These are phyloP conservation scores for Axilococcus clingmanii DNA, from an alignment of 139 green algal species.

Conservation along the genomic window DNA sequence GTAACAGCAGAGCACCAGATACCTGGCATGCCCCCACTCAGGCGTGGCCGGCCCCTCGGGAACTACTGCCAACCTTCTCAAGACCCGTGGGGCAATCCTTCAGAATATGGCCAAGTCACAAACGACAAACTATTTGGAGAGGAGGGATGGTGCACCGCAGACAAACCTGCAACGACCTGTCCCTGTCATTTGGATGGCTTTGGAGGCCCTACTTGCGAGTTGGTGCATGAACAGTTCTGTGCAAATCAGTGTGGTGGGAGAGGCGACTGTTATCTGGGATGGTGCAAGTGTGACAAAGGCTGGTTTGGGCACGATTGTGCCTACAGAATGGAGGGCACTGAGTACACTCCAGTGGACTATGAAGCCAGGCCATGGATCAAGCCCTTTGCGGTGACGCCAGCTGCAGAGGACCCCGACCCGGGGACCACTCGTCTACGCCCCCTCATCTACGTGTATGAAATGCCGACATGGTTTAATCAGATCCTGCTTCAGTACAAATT, in stretches of 20 bases:
- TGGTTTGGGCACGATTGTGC: slow-evolving; percentile 44
- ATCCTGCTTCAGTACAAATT: slow-evolving; percentile 36
- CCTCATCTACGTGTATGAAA: slow-evolving; percentile 49
- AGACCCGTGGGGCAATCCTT: background rate
- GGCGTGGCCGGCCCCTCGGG: background rate
- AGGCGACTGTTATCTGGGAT: slow-evolving; percentile 39
- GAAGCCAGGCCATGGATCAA: background rate
- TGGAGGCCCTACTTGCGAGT: slow-evolving; percentile 22
- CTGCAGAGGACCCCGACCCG: too few species aligned
- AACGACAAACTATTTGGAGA: slow-evolving; percentile 29
- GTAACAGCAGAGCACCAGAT: background rate
- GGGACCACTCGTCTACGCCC: slow-evolving; percentile 14
- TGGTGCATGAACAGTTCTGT: slow-evolving; percentile 24
- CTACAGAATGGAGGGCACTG: slow-evolving; percentile 2
- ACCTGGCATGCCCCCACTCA: slow-evolving; percentile 3
- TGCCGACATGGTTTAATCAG: slow-evolving; percentile 29
- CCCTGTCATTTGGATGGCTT: slow-evolving; percentile 15
- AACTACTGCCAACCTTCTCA: slow-evolving; percentile 5
- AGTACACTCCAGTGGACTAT: background rate
- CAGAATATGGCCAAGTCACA: slow-evolving; percentile 6
- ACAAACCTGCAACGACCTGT: slow-evolving; percentile 12
- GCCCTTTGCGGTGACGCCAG: slow-evolving; percentile 1
- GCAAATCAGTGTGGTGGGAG: slow-evolving; percentile 41
- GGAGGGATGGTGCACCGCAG: slow-evolving; percentile 39
- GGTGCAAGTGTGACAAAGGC: slow-evolving; percentile 42